Evolutionary conservation across 345 rosid genomes (phyloP), one percentile per base, ranked within the genome.

Genomic region (Rhodamnia rubescens): DNA sequence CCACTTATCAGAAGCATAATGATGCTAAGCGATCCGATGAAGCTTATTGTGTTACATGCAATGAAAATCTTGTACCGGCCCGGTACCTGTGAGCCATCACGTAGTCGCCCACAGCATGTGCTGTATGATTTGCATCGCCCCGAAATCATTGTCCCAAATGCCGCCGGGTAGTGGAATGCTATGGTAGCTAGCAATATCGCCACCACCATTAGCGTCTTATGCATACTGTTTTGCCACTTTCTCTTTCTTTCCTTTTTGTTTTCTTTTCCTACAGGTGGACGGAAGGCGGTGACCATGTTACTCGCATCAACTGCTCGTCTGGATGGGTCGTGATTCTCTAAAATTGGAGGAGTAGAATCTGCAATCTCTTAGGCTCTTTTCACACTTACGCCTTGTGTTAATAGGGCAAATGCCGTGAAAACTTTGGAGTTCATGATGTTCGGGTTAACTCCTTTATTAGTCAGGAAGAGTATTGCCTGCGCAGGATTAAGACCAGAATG

Each of bases 1-100:
- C 82, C 87, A 5, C 89, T 55, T 59, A 85, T 83, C 44, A 89
- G 42, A 24, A 87, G 24, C 6, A 87, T 40, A 22, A 89, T 83
- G n/a, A 55, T 84, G 32, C 88, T 56, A 15, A 87, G 64, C 3
- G 82, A 89, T 75, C 74, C 50, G 3, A 86, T 27, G 53, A 87
- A 87, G 49, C 84, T 75, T 15, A 21, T 85, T 0, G 81, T 84
- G 56, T 85, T 87, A 32, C 2, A 59, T 11, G 18, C 21, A 1
- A 78, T 24, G 53, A 86, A 58, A 2, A 1, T 0, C 9, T 6
- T 26, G 42, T 57, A 86, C 5, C 2, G 0, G 3, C 5, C 7
- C 36, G 84, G 15, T 8, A 2, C 32, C 44, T 86, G 3, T 20
- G 12, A 11, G 84, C 88, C 82, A 84, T 36, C 26, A 80, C 27